Evolutionary conservation across 306 rosid genomes (phyloP).

Genomic region (Vigna mungo): DNA sequence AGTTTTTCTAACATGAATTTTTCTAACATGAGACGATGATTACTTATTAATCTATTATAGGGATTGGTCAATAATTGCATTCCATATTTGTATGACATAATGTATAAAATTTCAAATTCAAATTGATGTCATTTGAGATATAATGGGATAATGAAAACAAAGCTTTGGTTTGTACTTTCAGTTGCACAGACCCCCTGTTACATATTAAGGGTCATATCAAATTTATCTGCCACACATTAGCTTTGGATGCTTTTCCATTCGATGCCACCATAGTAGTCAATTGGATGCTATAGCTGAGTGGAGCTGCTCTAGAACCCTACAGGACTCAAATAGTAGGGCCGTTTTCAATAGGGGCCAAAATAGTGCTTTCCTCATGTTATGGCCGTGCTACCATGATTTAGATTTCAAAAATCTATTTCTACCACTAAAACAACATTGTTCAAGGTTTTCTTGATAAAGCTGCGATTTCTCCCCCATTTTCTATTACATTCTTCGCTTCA

Average conservation of each 20-base stretch:
- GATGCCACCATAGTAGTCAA: neutral
- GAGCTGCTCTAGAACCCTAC: neutral
- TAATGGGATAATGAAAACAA: slow-evolving; percentile 11
- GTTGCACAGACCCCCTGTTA: neutral
- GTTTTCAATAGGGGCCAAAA: neutral
- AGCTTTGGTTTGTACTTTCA: slow-evolving; percentile 12
- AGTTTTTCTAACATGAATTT: slow-evolving; percentile 5
- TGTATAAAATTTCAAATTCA: slow-evolving; percentile 17
- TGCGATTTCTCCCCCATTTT: neutral
- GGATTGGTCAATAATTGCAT: slow-evolving; percentile 28
- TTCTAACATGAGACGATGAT: slow-evolving; percentile 25
- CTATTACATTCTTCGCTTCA: neutral
- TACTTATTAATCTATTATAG: slow-evolving; percentile 1
- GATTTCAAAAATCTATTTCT: neutral
- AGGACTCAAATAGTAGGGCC: neutral
- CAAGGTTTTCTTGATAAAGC: neutral
- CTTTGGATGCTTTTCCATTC: slow-evolving; percentile 41
- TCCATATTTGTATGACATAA: slow-evolving; percentile 40
- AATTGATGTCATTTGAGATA: slow-evolving; percentile 16
- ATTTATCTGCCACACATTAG: slow-evolving; percentile 19
- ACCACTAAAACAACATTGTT: neutral
- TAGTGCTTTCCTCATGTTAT: neutral
- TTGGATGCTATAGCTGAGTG: neutral
- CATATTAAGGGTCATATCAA: slow-evolving; percentile 1
- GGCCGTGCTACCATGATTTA: neutral